Evolutionary conservation across 306 rosid genomes (phyloP).

Genomic region (Delonix regia): DNA sequence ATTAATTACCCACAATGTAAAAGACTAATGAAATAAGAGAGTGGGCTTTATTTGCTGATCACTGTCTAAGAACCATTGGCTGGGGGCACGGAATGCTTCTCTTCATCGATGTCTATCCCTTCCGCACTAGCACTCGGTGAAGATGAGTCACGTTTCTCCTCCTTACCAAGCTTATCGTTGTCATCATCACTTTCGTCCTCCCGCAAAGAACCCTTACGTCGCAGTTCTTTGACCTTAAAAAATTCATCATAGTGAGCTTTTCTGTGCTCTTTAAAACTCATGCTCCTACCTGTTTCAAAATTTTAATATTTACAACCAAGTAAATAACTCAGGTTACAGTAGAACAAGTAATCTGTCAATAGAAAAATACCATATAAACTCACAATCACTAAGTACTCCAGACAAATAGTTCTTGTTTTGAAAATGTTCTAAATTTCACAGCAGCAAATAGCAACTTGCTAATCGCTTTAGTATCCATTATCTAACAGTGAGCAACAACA

Average conservation of each 20-base stretch:
- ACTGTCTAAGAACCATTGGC: constrained; percentile 49
- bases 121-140: constrained; percentile 58
- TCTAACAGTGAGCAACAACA: background rate
- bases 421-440: background rate
- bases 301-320: constrained; percentile 25
- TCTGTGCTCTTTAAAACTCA: constrained; percentile 49
- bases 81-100: constrained; percentile 40
- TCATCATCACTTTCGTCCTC: constrained; percentile 47
- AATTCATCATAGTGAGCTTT: constrained; percentile 54
- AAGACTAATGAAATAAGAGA: constrained; percentile 31
- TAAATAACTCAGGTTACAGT: constrained; percentile 7
- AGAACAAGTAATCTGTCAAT: background rate
- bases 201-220: constrained; percentile 24
- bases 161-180: constrained; percentile 9
- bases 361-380: background rate
- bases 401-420: background rate
- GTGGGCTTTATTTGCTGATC: constrained; percentile 43
- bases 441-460: background rate
- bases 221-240: constrained; percentile 46
- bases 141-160: constrained; percentile 44
- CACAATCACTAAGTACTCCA: background rate
- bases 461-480: background rate
- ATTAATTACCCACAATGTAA: constrained; percentile 22
- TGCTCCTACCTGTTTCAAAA: constrained; percentile 42
- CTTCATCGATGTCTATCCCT: constrained; percentile 63